Conservation (phyloP, 2,329 filamentous ascomycete genomes). For the Sclerotinia nivalis region DNA sequence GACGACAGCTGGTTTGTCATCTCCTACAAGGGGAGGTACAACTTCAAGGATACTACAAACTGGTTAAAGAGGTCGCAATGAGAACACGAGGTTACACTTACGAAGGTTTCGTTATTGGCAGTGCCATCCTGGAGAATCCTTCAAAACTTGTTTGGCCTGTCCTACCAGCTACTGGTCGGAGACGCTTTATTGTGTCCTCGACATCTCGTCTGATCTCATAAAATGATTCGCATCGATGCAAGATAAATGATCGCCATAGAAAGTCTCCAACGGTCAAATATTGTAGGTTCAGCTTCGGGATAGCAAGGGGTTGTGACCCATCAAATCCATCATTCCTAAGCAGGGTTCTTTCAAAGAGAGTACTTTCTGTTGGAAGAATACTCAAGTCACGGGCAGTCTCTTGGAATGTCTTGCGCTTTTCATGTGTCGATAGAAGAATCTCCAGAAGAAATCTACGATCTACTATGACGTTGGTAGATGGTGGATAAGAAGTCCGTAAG, state of each 20-base stretch:
- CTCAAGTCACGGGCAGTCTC: slow-evolving; percentile 70
- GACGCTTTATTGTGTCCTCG: slow-evolving; percentile 74
- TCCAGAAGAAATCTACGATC: slow-evolving; percentile 69
- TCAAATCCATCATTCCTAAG: slow-evolving; percentile 84
- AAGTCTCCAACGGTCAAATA: slow-evolving; percentile 96
- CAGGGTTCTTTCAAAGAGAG: slow-evolving; percentile 77
- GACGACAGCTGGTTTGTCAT: slow-evolving; percentile 78
- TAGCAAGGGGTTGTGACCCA: slow-evolving; percentile 80
- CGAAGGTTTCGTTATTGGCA: slow-evolving; percentile 81
- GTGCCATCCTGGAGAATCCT: slow-evolving; percentile 88
- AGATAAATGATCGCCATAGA: slow-evolving; percentile 87
- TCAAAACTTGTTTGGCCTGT: slow-evolving; percentile 72
- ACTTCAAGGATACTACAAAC: slow-evolving; percentile 71
- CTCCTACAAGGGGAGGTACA: slow-evolving; percentile 78
- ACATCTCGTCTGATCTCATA: slow-evolving; percentile 92
- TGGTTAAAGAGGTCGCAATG: slow-evolving; percentile 27
- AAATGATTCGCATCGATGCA: slow-evolving; percentile 89
- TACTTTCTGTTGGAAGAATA: slow-evolving; percentile 79
- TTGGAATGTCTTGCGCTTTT: slow-evolving; percentile 79
- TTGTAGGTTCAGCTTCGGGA: slow-evolving; percentile 93
- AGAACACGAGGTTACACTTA: slow-evolving; percentile 26
- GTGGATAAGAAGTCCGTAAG: slow-evolving; percentile 81
- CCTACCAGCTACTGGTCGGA: slow-evolving; percentile 67
- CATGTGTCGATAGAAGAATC: slow-evolving; percentile 71
- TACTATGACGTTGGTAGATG: slow-evolving; percentile 61